Evolutionary conservation across 208 protist genomes (phyloP).

Genomic region (Trypanosoma avium): DNA sequence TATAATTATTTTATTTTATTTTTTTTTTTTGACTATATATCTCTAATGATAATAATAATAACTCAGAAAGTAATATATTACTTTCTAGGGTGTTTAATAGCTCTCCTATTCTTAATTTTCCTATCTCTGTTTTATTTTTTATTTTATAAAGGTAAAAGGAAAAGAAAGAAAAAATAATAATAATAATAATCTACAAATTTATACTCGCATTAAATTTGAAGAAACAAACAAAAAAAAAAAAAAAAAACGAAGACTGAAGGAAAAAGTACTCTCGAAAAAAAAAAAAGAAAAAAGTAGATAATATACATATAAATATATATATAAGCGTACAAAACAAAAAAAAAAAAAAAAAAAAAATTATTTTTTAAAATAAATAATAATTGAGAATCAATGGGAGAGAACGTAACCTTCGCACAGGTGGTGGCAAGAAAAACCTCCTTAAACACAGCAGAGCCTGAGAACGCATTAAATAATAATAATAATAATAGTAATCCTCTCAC

Average conservation of each 20-base stretch:
- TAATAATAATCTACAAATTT: too few species aligned
- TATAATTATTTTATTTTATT: not conserved
- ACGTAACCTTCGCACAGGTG: slow-evolving; percentile 14
- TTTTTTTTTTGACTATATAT: slow-evolving; percentile 4
- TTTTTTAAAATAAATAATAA: not conserved
- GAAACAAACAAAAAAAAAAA: too few species aligned
- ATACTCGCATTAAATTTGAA: too few species aligned
- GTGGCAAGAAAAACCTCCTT: not conserved
- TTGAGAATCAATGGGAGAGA: slow-evolving; percentile 15
- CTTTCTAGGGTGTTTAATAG: too few species aligned
- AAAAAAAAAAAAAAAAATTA: not conserved
- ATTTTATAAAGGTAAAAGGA: too few species aligned
- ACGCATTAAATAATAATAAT: not conserved
- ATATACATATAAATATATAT: too few species aligned
- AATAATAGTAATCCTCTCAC: not conserved
- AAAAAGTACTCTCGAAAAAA: too few species aligned
- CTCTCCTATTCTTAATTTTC: not conserved
- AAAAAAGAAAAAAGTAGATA: too few species aligned
- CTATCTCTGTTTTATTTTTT: not conserved
- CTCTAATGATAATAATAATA: slow-evolving; percentile 2
- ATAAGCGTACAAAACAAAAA: too few species aligned
- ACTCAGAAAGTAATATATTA: too few species aligned
- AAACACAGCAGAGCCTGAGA: not conserved
- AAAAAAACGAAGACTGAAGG: too few species aligned
- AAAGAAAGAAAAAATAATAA: too few species aligned